Evolutionary conservation across 441 rosid species (phyloP), one percentile per base, ranked within the genome.

Genomic region (Euphorbia celastroides): DNA sequence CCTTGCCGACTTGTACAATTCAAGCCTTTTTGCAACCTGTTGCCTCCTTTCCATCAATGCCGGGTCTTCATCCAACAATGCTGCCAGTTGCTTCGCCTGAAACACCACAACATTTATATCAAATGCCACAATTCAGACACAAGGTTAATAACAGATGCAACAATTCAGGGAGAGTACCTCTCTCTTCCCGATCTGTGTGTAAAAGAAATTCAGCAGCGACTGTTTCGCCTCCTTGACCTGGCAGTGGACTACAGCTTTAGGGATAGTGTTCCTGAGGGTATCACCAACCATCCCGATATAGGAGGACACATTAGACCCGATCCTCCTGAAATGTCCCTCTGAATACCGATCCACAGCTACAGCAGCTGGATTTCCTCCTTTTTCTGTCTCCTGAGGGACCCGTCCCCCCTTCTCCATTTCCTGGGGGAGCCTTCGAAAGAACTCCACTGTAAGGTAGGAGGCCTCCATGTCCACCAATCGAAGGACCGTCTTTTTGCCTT

Each of bases 381-480:
- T 38, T 23, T 57, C 61, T 7, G 23, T 5, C 61, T 57, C 67
- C 66, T 63, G 66, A 71, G 83, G 76, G 62, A 28, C 41, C 23
- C 75, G 73, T 73, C 81, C 85, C 31, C 67, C 77, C 72, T 72
- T 85, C 69, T 84, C 93, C 57, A 80, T 69, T 83, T 84, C 89
- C 74, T 86, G 95, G 0, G 89, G 97, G 68, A 91, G 93, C 74
- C 72, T 88, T 52, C 97, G 82, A 68, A 91, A 91, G 87, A 91
- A 91, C 11, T 91, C 97, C 38, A 87, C 97, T 0, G 97, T 91
- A 55, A 91, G 80, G 65, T 91, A 91, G 3, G 93, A 85, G 34
- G 97, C 76, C 72, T 91, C 97, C 97, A 91, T 91, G 67, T 91
- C 97, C 23, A 91, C 97, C 74, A 91, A 66, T 22, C 92, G 81